Evolutionary conservation across 805 yeast genomes (phyloP), one percentile per base, ranked within the genome.

Genomic region (Lipomyces yamanashiensis): DNA sequence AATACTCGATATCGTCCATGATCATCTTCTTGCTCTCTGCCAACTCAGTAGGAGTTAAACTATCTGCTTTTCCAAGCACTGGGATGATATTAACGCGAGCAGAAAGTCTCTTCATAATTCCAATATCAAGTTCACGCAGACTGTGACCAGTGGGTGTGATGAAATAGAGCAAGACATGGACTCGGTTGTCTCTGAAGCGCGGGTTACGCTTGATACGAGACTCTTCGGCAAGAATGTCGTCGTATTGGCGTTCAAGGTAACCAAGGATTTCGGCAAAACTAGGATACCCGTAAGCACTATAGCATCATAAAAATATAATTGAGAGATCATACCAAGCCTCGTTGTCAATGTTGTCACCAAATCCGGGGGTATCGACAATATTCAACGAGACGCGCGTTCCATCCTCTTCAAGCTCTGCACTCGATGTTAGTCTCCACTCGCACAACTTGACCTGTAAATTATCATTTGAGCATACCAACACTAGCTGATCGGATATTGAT

Each of bases 21-120:
- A 89, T 79, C 59, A 81, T 77, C 59, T 78, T 75, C 74, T 88
- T 88, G 74, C 83, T 81, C 36, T 75, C 74, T 15, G 74, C 73
- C 61, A 86, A 76, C 75, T 92, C 97, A 1, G 81, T 74, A 23
- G 80, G 81, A 0, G 96, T 90, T 69, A 90, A 79, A 1, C 90
- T 81, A 74, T 92, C 98, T 2, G 96, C 86, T 71, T 89, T 88
- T 43, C 89, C 84, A 62, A 92, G 84, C 33, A 92, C 86, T 1
- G 98, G 97, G 50, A 92, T 84, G 33, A 93, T 82, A 76, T 92
- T 92, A 21, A 89, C 96, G 68, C 86, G 84, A 28, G 84, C 80
- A 15, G 92, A 84, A 57, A 92, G 80, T 53, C 82, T 79, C 69
- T 80, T 84, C 87, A 92, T 89, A 58, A 89, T 80, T 67, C 82